Evolutionary conservation across 306 rosid genomes (phyloP).

Genomic region (Fragaria vesca): DNA sequence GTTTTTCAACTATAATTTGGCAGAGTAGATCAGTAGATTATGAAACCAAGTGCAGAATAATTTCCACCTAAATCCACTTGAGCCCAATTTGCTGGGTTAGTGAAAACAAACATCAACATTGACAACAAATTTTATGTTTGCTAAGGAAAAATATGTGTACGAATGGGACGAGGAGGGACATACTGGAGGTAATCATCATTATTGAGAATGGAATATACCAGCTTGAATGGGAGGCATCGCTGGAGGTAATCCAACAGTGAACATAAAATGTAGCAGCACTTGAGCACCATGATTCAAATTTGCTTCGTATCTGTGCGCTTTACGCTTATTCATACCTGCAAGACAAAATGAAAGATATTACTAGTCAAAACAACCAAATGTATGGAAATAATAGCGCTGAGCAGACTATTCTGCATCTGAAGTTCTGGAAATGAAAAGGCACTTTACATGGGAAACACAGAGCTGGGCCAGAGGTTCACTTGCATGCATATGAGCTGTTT

Average conservation of each 20-base stretch:
- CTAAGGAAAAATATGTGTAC: background rate
- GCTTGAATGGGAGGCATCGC: too few species aligned
- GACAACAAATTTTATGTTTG: background rate
- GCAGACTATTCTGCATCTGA: background rate
- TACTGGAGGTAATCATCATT: too few species aligned
- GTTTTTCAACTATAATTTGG: background rate
- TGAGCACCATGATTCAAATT: background rate
- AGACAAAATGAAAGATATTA: background rate
- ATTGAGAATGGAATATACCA: too few species aligned
- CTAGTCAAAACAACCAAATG: background rate
- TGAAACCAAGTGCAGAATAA: too few species aligned
- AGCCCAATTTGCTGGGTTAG: background rate
- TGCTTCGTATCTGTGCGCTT: background rate
- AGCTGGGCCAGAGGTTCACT: background rate
- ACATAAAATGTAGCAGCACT: background rate
- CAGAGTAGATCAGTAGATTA: background rate
- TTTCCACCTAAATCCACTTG: background rate
- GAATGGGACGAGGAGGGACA: background rate
- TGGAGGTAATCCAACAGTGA: background rate
- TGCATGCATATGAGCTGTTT: background rate
- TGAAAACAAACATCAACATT: background rate
- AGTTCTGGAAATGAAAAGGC: background rate
- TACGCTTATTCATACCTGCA: background rate
- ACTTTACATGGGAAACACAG: background rate
- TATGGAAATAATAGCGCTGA: background rate